Percentiles rank a stretch among this genome's conserved stretches.
Evolutionary conservation across 345 rosid species (phyloP).

Genomic region (Lenwebbia sp.): DNA sequence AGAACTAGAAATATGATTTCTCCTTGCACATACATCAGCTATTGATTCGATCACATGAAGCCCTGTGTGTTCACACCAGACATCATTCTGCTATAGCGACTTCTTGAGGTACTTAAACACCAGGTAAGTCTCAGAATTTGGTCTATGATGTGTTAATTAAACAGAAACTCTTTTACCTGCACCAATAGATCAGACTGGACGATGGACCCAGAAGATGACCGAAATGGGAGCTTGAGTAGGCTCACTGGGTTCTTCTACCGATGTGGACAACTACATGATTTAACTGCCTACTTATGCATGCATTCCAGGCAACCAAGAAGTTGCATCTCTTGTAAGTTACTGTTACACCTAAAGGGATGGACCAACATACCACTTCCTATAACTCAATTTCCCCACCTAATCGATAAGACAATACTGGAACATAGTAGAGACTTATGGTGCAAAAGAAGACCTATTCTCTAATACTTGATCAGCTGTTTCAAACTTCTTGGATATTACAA

Average conservation of each 20-base stretch:
- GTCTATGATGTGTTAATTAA: background rate
- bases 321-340: background rate
- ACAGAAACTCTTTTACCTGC: background rate
- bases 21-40: background rate
- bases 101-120: background rate
- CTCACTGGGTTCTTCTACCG: background rate
- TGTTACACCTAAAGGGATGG: background rate
- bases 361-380: background rate
- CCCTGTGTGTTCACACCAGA: background rate
- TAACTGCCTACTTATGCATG: background rate
- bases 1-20: background rate
- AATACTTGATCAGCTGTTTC: background rate
- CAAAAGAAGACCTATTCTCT: background rate
- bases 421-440: background rate
- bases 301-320: background rate
- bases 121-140: background rate
- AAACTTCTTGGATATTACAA: background rate
- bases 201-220: background rate
- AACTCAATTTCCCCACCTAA: background rate
- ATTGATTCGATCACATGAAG: background rate
- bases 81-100: background rate
- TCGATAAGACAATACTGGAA: background rate
- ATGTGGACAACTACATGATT: background rate
- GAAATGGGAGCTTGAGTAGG: background rate
- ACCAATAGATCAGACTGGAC: background rate